Evolutionary conservation across 2,329 filamentous ascomycete species (phyloP), one percentile per base, ranked within the genome.

Genomic region (Neopestalotiopsis sp.): DNA sequence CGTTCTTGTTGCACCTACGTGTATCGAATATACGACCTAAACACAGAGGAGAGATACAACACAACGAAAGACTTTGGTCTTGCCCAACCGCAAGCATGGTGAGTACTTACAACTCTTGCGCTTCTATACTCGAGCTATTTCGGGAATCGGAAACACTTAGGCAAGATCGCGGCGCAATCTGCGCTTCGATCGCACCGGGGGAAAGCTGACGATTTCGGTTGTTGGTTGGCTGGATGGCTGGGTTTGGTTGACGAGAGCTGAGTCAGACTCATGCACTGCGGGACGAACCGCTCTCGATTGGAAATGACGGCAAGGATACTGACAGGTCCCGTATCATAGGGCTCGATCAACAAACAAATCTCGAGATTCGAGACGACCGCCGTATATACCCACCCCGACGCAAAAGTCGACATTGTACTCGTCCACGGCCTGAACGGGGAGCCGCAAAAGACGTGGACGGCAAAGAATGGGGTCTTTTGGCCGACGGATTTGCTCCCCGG

Each of bases 351-450:
- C 75, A 83, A 80, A 70, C 80, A 84, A 67, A 84, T 86, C 69
- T 81, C 81, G 66, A 86, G 88, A 24, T 89, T 86, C 78, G 89
- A 90, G 77, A 82, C 87, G 66, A 90, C 88, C 1, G 83, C 86
- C 62, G 87, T 90, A 63, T 90, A 88, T 76, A 84, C 82, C 0
- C 87, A 90, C 68, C 87, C 88, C 7, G 81, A 88, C 68, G 89
- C 89, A 66, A 84, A 84, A 69, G 88, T 86, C 74, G 88, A 90
- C 74, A 88, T 94, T 57, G 86, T 94, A 32, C 87, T 94, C 70
- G 89, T 94, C 38, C 91, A 94, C 74, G 91, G 91, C 45, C 85
- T 89, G 68, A 92, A 92, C 77, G 91, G 91, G 40, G 81, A 89
- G 30, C 90, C 91, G 0, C 81, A 88, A 62, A 84, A 85, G 71